Percentiles rank a stretch among this genome's conserved stretches.
Evolutionary conservation across 495 filamentous ascomycete species (phyloP).

Genomic region (Aspergillus conjunctus): DNA sequence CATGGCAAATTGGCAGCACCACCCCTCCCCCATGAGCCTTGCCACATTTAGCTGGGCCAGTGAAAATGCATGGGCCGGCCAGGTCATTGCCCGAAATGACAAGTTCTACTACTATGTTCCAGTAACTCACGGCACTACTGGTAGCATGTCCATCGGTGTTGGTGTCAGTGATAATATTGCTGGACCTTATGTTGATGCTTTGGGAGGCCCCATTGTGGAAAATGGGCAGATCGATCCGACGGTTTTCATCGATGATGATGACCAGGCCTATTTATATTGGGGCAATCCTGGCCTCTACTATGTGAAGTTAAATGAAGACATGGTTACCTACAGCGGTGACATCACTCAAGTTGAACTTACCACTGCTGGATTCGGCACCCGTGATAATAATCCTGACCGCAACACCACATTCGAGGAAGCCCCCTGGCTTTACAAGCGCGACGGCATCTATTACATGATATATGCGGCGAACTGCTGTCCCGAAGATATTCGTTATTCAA

Average conservation of each 20-base stretch:
- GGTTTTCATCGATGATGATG: conserved; percentile 31
- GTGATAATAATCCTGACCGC: conserved; percentile 1
- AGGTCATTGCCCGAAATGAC: conserved; percentile 32
- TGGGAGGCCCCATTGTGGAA: conserved; percentile 28
- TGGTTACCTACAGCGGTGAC: conserved; percentile 34
- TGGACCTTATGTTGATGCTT: conserved; percentile 34
- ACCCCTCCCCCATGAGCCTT: conserved; percentile 26
- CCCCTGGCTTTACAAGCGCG: conserved; percentile 37
- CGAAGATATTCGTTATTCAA: conserved; percentile 37
- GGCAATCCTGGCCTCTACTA: conserved; percentile 31
- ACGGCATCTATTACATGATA: conserved; percentile 33
- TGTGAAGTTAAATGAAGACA: conserved; percentile 36
- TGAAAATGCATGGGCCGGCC: conserved; percentile 25
- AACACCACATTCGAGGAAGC: conserved; percentile 30
- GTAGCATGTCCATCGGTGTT: conserved; percentile 30
- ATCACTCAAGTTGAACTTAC: conserved; percentile 22
- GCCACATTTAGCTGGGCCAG: conserved; percentile 21
- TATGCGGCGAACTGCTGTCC: conserved; percentile 33
- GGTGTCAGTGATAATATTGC: conserved; percentile 32
- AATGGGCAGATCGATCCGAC: conserved; percentile 35
- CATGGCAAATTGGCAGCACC: conserved; percentile 36
- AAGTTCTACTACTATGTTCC: conserved; percentile 38
- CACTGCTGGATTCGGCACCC: conserved; percentile 16
- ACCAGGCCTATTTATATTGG: conserved; percentile 31
- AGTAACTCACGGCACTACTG: conserved; percentile 22